A percentile compares a stretch with the other conserved stretches of the same genome.
Evolutionary conservation across 2,329 filamentous ascomycete genomes (phyloP).

Genomic region (Colletotrichum chlorophyti): DNA sequence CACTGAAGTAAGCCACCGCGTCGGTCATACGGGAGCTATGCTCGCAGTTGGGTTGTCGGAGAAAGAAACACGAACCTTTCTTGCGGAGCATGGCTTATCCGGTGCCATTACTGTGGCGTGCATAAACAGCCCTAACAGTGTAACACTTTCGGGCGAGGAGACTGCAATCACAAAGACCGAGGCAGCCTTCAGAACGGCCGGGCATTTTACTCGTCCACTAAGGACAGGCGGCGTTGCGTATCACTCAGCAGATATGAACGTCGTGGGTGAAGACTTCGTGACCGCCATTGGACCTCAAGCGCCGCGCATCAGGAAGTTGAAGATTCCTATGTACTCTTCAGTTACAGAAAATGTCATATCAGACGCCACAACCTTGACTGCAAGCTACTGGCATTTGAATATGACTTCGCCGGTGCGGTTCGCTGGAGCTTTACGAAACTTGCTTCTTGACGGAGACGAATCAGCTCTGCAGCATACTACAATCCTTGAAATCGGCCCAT

Average conservation of each 20-base stretch:
- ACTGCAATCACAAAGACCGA: conserved; percentile 45
- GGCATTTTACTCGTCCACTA: neutral
- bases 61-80: conserved; percentile 15
- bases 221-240: conserved; percentile 13
- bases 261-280: conserved; percentile 1
- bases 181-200: conserved; percentile 37
- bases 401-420: conserved; percentile 17
- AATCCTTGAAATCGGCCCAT: conserved; percentile 37
- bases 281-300: neutral
- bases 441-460: conserved; percentile 30
- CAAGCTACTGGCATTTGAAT: conserved; percentile 14
- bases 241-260: conserved; percentile 17
- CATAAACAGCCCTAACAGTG: conserved; percentile 58
- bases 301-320: neutral
- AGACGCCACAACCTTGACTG: neutral
- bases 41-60: neutral
- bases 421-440: conserved; percentile 42
- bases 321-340: conserved; percentile 39
- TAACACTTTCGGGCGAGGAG: conserved; percentile 58
- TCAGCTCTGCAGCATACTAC: neutral
- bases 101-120: conserved; percentile 41
- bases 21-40: neutral
- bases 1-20: conserved; percentile 1
- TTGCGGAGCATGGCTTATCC: neutral
- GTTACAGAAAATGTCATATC: conserved; percentile 6